Evolutionary conservation across 768 basidiomycete genomes (phyloP).

Genomic region (Megacollybia marginata): DNA sequence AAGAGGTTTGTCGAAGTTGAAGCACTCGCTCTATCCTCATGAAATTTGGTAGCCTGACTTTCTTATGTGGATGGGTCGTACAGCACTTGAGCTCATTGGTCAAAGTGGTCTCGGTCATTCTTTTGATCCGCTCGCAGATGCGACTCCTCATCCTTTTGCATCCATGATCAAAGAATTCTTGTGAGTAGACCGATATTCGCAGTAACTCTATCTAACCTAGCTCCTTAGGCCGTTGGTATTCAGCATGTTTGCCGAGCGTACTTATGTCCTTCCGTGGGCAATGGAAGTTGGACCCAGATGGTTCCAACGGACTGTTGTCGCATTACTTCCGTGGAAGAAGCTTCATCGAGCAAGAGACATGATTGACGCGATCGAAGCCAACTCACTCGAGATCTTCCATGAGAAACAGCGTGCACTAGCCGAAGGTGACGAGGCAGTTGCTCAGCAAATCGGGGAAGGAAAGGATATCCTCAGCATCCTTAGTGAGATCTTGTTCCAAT

Average conservation of each 20-base stretch:
- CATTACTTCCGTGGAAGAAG: conserved; percentile 13
- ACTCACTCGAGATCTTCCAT: conserved; percentile 17
- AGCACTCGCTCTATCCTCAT: not conserved
- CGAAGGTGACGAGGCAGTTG: conserved; percentile 17
- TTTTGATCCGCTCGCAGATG: conserved; percentile 22
- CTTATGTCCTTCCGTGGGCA: conserved; percentile 14
- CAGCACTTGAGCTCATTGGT: conserved; percentile 30
- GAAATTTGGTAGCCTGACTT: conserved; percentile 17
- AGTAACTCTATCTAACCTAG: not conserved
- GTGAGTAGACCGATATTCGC: conserved; percentile 4
- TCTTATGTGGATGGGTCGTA: conserved; percentile 25
- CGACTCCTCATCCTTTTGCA: conserved; percentile 8
- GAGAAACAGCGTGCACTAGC: conserved; percentile 20
- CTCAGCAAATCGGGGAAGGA: conserved; percentile 21
- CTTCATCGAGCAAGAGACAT: conserved; percentile 18
- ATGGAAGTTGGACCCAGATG: conserved; percentile 16
- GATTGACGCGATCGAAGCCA: conserved; percentile 21
- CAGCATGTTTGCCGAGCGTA: conserved; percentile 13
- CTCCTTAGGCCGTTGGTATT: conserved; percentile 14
- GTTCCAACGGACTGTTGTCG: conserved; percentile 19
- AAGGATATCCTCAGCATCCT: conserved; percentile 30
- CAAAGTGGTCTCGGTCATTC: conserved; percentile 30
- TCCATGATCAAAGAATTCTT: conserved; percentile 8
- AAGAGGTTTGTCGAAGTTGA: conserved; percentile 1
- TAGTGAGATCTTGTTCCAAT: conserved; percentile 9